phyloP scores from a whole-genome alignment of 768 basidiomycete genomes.

The Russula virescens region DNA sequence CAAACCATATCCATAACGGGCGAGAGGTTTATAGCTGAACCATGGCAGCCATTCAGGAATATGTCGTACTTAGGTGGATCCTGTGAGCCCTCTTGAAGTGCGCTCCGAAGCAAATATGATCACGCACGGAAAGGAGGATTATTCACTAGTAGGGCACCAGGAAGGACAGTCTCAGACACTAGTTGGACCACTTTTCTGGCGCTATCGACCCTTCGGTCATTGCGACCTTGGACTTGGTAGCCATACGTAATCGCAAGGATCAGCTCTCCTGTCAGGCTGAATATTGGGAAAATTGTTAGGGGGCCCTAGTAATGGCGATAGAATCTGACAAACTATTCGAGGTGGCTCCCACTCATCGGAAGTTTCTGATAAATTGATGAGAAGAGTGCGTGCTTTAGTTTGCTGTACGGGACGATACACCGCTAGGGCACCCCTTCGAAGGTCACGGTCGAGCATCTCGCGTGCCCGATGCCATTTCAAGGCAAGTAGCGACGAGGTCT shows the following conservation, averaged over 20 bases:
- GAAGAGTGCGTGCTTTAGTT: background rate
- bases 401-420: background rate
- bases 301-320: background rate
- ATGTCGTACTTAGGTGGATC: background rate
- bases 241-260: slow-evolving; percentile 4
- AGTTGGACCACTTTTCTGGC: background rate
- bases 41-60: slow-evolving; percentile 12
- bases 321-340: background rate
- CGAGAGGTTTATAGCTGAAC: slow-evolving; percentile 13
- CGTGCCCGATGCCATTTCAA: background rate
- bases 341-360: background rate
- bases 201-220: background rate
- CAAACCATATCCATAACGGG: background rate
- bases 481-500: too few species aligned
- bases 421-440: background rate
- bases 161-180: background rate
- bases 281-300: background rate
- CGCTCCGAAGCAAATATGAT: background rate
- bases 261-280: background rate
- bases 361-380: background rate
- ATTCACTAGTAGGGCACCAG: slow-evolving; percentile 5
- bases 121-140: background rate
- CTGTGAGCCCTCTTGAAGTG: too few species aligned
- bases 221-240: background rate
- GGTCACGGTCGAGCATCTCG: background rate